These are phyloP conservation scores for Soucietia sequanensis DNA, from an alignment of 805 yeast genomes.

Conservation along the genomic window DNA sequence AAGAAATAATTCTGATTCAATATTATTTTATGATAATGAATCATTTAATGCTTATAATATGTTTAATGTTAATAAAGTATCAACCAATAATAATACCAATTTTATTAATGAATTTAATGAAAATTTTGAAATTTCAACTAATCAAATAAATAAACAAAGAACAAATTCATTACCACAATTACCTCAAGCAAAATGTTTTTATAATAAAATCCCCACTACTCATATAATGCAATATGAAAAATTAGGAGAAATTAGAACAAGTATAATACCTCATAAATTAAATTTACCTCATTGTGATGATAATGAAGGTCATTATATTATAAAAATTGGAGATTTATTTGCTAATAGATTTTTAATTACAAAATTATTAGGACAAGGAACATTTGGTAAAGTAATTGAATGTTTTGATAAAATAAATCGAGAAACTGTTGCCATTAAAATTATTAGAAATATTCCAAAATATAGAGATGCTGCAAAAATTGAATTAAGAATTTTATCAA, in stretches of 20 bases:
- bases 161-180: slow-evolving; percentile 45
- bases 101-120: neutral
- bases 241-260: slow-evolving; percentile 39
- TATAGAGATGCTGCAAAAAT: slow-evolving; percentile 94
- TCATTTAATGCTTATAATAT: slow-evolving; percentile 42
- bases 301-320: slow-evolving; percentile 72
- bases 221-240: slow-evolving; percentile 37
- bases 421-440: slow-evolving; percentile 80
- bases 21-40: slow-evolving; percentile 34
- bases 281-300: slow-evolving; percentile 52
- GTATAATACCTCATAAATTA: slow-evolving; percentile 35
- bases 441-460: slow-evolving; percentile 88
- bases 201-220: slow-evolving; percentile 36
- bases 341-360: slow-evolving; percentile 75
- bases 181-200: slow-evolving; percentile 44
- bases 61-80: slow-evolving; percentile 44
- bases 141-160: slow-evolving; percentile 32
- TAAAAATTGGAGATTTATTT: slow-evolving; percentile 55
- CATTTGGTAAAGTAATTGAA: slow-evolving; percentile 86
- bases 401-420: slow-evolving; percentile 68
- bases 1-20: slow-evolving; percentile 36
- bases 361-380: slow-evolving; percentile 82
- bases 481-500: slow-evolving; percentile 79
- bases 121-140: slow-evolving; percentile 4
- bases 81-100: slow-evolving; percentile 14